A percentile compares a stretch with the other conserved stretches of the same genome.
Evolutionary conservation across 2,329 filamentous ascomycete genomes (phyloP).

Genomic region (Colletotrichum simmondsii): DNA sequence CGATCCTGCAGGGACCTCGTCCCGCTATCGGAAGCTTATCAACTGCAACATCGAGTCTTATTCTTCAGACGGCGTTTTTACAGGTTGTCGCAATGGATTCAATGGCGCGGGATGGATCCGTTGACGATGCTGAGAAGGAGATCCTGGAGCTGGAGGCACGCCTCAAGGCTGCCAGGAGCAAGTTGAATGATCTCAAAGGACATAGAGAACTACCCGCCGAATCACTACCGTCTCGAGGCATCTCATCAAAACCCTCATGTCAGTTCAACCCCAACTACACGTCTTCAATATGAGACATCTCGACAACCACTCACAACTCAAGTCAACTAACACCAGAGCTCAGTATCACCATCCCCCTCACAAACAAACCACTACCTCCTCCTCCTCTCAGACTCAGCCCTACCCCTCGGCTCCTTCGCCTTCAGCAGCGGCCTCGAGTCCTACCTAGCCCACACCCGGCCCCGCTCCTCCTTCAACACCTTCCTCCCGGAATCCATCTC

Average conservation of each 20-base stretch:
- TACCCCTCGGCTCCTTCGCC: constrained; percentile 87
- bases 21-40: constrained; percentile 32
- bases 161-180: constrained; percentile 57
- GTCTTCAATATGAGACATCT: constrained; percentile 34
- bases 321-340: not conserved
- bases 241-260: constrained; percentile 34
- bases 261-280: constrained; percentile 23
- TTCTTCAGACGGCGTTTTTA: not conserved
- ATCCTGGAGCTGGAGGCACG: constrained; percentile 68
- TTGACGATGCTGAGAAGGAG: constrained; percentile 57
- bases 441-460: constrained; percentile 75
- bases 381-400: constrained; percentile 82
- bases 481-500: constrained; percentile 79
- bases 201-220: constrained; percentile 35
- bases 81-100: constrained; percentile 37
- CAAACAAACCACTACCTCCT: constrained; percentile 72
- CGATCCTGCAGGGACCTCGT: constrained; percentile 13
- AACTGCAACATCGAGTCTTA: constrained; percentile 14
- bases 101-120: constrained; percentile 31
- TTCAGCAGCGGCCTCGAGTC: constrained; percentile 87
- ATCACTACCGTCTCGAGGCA: not conserved
- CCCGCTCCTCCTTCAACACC: constrained; percentile 63
- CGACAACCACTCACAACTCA: not conserved
- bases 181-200: constrained; percentile 54
- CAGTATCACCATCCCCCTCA: constrained; percentile 23